A percentile compares a stretch with the other conserved stretches of the same genome.
Conservation (phyloP, 228 moss, liverwort and hornwort genomes). For the Sphagnum magellanicum region DNA sequence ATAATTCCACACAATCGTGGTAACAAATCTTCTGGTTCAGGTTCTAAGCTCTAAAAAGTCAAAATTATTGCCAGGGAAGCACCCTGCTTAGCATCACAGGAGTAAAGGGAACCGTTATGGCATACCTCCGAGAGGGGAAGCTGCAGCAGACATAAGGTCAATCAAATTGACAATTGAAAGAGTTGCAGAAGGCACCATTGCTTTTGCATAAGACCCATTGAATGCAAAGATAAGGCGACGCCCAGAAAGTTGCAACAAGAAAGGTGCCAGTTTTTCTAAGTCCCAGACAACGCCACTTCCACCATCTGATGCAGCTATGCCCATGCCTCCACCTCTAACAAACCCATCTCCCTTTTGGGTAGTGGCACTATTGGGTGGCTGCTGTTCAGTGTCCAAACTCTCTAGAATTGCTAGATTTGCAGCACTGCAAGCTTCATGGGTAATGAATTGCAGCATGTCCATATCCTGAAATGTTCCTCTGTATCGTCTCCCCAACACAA, state of each 20-base stretch:
- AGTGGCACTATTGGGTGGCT: conserved; percentile 22
- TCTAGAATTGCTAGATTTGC: conserved; percentile 85
- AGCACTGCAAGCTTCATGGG: conserved; percentile 93
- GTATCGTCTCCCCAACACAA: conserved; percentile 83
- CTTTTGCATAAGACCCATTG: conserved; percentile 72
- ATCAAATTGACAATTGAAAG: conserved; percentile 72
- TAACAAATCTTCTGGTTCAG: no score
- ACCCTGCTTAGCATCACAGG: neutral
- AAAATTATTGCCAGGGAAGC: no score
- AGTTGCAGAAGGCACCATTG: conserved; percentile 57
- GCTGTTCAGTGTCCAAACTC: conserved; percentile 75
- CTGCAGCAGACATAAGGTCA: conserved; percentile 66
- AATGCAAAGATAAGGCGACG: conserved; percentile 87
- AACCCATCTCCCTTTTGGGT: conserved; percentile 64
- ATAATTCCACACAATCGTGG: no score
- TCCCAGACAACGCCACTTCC: conserved; percentile 80
- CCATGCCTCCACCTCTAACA: conserved; percentile 26
- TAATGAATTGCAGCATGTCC: conserved; percentile 74
- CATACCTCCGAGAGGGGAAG: conserved; percentile 81
- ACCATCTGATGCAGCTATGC: conserved; percentile 16
- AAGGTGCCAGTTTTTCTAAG: conserved; percentile 67
- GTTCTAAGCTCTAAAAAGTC: no score
- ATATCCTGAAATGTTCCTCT: conserved; percentile 87
- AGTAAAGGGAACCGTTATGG: neutral
- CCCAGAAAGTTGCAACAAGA: conserved; percentile 74